phyloP scores from a whole-genome alignment of 2,329 filamentous ascomycete genomes.

The Colletotrichum sp. region DNA sequence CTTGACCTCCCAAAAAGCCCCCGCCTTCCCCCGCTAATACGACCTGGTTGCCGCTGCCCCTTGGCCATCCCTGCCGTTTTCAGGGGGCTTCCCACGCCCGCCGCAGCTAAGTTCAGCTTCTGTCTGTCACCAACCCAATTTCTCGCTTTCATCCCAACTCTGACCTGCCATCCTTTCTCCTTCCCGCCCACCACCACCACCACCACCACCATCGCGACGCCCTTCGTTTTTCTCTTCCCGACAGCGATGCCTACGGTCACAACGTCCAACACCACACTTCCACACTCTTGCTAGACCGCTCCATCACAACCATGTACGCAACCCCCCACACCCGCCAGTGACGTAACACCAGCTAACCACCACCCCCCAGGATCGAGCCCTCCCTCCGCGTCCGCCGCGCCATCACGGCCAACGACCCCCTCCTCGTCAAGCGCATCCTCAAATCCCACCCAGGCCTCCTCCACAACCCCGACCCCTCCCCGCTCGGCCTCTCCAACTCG shows the following conservation, averaged over 20 bases:
- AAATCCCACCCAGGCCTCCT: conserved; percentile 73
- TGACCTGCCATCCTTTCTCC: background rate
- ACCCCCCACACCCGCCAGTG: background rate
- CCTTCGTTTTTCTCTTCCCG: background rate
- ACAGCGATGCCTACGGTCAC: background rate
- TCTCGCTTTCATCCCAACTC: conserved; percentile 7
- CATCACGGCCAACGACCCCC: conserved; percentile 74
- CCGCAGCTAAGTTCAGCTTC: background rate
- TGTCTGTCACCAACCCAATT: conserved; percentile 6
- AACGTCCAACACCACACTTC: background rate
- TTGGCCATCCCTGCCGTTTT: background rate
- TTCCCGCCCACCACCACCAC: background rate
- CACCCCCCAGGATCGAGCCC: conserved; percentile 70
- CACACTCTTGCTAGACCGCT: background rate
- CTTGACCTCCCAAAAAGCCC: background rate
- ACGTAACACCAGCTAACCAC: background rate
- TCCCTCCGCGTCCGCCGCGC: conserved; percentile 80
- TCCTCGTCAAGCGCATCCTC: conserved; percentile 79
- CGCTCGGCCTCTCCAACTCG: conserved; percentile 76
- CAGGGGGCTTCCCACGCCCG: conserved; percentile 8
- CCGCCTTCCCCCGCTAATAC: conserved; percentile 6
- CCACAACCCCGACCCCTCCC: conserved; percentile 78
- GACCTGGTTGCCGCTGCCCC: background rate
- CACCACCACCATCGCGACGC: background rate
- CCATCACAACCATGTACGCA: background rate